A percentile compares a stretch with the other conserved stretches of the same genome.
Conservation (phyloP, 2,329 filamentous ascomycete genomes). For the Mycosphaerella arachidis region DNA sequence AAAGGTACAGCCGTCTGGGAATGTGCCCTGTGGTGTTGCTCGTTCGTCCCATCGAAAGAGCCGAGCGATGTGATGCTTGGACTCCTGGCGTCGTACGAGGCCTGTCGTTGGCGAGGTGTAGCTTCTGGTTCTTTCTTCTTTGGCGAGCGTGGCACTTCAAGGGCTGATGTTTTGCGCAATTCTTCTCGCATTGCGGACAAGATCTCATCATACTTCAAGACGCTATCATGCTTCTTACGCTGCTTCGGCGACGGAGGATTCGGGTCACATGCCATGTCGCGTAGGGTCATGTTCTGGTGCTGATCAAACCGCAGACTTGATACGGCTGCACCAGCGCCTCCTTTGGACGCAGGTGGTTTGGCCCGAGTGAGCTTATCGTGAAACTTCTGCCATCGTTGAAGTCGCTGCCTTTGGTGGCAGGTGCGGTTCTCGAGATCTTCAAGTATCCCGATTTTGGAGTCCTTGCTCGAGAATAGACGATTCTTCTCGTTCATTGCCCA, state of each 20-base stretch:
- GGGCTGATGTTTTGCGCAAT: slow-evolving; percentile 23
- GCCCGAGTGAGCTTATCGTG: slow-evolving; percentile 36
- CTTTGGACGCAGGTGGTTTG: slow-evolving; percentile 12
- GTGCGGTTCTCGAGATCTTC: slow-evolving; percentile 68
- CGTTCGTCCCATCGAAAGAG: slow-evolving; percentile 12
- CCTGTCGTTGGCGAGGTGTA: slow-evolving; percentile 6
- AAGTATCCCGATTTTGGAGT: slow-evolving; percentile 52
- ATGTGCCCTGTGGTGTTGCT: slow-evolving; percentile 21
- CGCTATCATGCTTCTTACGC: slow-evolving; percentile 13
- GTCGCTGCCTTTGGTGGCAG: slow-evolving; percentile 59
- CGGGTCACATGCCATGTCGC: slow-evolving; percentile 20
- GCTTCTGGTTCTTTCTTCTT: slow-evolving; percentile 7
- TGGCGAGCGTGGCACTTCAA: slow-evolving; percentile 6
- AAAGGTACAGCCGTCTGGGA: slow-evolving; percentile 28
- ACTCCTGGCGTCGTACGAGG: slow-evolving; percentile 6
- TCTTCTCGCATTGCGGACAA: slow-evolving; percentile 34
- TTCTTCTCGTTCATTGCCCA: slow-evolving; percentile 58
- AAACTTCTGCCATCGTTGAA: slow-evolving; percentile 72
- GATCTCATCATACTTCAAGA: slow-evolving; percentile 31
- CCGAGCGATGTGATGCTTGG: slow-evolving; percentile 13
- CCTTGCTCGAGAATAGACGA: slow-evolving; percentile 44
- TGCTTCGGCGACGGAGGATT: slow-evolving; percentile 12
- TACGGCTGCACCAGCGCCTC: slow-evolving; percentile 4
- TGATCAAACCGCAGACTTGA: slow-evolving; percentile 26
- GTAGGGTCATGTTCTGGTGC: slow-evolving; percentile 27